phyloP scores from a whole-genome alignment of 2,329 filamentous ascomycete genomes.

The Exserohilum rostratum region DNA sequence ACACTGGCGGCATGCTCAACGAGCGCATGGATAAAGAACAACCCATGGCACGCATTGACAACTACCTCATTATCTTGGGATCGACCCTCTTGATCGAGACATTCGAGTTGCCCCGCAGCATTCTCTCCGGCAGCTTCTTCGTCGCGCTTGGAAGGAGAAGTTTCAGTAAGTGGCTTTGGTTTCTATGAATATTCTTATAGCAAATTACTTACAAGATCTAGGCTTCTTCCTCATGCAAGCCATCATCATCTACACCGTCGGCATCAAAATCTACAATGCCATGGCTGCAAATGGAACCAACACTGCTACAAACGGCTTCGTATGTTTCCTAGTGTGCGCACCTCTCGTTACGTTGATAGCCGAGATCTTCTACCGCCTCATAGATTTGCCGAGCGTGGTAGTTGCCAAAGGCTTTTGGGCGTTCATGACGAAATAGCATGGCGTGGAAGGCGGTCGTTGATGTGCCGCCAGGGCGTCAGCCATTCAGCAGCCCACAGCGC shows the following conservation, averaged over 20 bases:
- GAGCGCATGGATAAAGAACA: conserved; percentile 40
- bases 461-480: neutral
- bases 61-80: conserved; percentile 53
- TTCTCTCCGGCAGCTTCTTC: conserved; percentile 46
- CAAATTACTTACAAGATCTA: conserved; percentile 26
- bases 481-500: neutral
- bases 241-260: conserved; percentile 51
- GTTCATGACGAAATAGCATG: conserved; percentile 30
- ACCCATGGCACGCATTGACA: conserved; percentile 51
- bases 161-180: conserved; percentile 47
- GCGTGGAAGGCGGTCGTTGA: neutral
- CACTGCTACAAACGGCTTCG: conserved; percentile 21
- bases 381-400: conserved; percentile 43
- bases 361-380: conserved; percentile 39
- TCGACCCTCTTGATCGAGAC: conserved; percentile 52
- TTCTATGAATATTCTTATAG: neutral
- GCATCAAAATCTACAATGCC: conserved; percentile 54
- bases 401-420: conserved; percentile 29
- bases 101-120: conserved; percentile 42
- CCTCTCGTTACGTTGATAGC: conserved; percentile 24
- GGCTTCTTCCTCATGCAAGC: conserved; percentile 53
- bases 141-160: conserved; percentile 51
- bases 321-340: conserved; percentile 34
- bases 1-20: conserved; percentile 49
- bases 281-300: conserved; percentile 23